Evolutionary conservation across 2,329 filamentous ascomycete genomes (phyloP).

Genomic region (Diatrype stigma): DNA sequence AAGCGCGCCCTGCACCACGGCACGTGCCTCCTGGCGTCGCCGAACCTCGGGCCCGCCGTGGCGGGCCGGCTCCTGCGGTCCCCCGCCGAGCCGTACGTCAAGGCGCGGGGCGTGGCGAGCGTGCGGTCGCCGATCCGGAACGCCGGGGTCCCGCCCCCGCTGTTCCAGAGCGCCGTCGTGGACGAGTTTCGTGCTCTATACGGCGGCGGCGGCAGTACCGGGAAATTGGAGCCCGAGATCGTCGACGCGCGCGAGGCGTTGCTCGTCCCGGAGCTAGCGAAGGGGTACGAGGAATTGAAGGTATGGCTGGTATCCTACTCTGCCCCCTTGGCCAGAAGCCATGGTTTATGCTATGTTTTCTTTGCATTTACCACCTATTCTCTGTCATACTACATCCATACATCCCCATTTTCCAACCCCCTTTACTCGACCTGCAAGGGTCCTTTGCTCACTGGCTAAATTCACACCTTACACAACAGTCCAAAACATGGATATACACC

Average conservation of each 20-base stretch:
- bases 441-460: not conserved
- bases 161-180: slow-evolving; percentile 54
- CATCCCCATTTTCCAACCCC: slow-evolving; percentile 23
- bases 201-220: slow-evolving; percentile 34
- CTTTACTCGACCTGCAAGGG: slow-evolving; percentile 2
- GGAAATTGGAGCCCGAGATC: slow-evolving; percentile 24
- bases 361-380: slow-evolving; percentile 16
- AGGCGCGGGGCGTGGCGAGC: slow-evolving; percentile 83
- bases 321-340: no score
- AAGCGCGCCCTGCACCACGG: slow-evolving; percentile 84
- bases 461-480: slow-evolving; percentile 33
- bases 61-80: slow-evolving; percentile 70
- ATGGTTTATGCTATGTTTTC: no score
- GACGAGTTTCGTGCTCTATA: slow-evolving; percentile 68
- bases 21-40: slow-evolving; percentile 77
- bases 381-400: slow-evolving; percentile 17
- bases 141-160: slow-evolving; percentile 51
- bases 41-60: slow-evolving; percentile 67
- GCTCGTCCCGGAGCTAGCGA: slow-evolving; percentile 49
- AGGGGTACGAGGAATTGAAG: slow-evolving; percentile 59
- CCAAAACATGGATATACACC: slow-evolving; percentile 70
- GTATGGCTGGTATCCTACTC: slow-evolving; percentile 33
- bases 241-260: slow-evolving; percentile 47
- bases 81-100: slow-evolving; percentile 72
- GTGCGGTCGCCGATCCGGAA: slow-evolving; percentile 83